Conservation (phyloP, 345 rosid species). For the Abelmoschus esculentus region DNA sequence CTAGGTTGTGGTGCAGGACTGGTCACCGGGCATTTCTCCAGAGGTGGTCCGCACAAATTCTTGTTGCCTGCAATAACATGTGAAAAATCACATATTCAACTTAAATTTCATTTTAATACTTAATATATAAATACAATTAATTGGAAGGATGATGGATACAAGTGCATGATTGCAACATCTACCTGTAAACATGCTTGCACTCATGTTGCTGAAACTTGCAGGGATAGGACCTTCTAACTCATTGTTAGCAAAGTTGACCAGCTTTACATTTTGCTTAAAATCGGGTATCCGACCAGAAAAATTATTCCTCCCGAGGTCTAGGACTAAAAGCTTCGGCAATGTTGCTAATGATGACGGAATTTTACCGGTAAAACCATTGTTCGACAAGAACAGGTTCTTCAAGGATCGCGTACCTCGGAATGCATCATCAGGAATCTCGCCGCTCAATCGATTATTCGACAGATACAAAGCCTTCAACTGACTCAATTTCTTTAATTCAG, state of each 20-base stretch:
- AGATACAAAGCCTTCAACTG: constrained; percentile 49
- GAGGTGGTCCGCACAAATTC: constrained; percentile 51
- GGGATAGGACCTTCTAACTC: constrained; percentile 71
- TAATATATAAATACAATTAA: no score
- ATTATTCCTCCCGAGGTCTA: constrained; percentile 58
- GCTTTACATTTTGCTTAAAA: constrained; percentile 34
- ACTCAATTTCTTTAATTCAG: constrained; percentile 40
- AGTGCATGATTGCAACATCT: not conserved
- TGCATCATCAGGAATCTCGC: constrained; percentile 47
- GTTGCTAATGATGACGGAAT: constrained; percentile 46
- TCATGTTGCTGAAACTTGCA: constrained; percentile 31
- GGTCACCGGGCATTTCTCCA: constrained; percentile 27
- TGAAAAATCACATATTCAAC: no score
- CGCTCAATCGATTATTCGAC: constrained; percentile 52
- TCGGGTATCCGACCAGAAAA: constrained; percentile 54
- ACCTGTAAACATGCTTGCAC: constrained; percentile 54
- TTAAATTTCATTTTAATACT: no score
- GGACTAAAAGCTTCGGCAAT: constrained; percentile 42
- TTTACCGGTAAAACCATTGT: constrained; percentile 44
- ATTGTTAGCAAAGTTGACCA: constrained; percentile 48
- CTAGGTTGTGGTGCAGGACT: constrained; percentile 15
- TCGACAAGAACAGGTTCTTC: constrained; percentile 53
- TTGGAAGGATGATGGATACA: not conserved
- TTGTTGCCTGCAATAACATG: constrained; percentile 42
- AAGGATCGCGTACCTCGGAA: constrained; percentile 48